Evolutionary conservation across 768 basidiomycete genomes (phyloP).

Genomic region (Mycena pura): DNA sequence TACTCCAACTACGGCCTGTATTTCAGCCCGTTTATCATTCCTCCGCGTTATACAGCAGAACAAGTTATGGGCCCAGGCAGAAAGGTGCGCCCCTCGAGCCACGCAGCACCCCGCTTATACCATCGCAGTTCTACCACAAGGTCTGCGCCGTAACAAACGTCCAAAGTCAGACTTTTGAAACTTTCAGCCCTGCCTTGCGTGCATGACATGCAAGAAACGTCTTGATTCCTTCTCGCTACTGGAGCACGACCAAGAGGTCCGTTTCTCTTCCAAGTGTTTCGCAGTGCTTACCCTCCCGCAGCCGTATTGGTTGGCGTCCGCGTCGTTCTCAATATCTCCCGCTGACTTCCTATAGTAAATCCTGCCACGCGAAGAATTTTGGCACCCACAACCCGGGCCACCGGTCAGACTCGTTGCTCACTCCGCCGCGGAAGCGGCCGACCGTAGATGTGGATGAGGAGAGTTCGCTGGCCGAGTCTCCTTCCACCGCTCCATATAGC

Average conservation of each 20-base stretch:
- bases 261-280: constrained; percentile 27
- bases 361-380: constrained; percentile 81
- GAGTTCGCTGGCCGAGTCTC: constrained; percentile 30
- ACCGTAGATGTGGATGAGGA: constrained; percentile 25
- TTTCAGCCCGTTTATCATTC: no score
- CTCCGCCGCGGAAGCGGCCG: constrained; percentile 40
- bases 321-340: not conserved
- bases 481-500: constrained; percentile 54
- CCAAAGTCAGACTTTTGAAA: not conserved
- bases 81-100: constrained; percentile 59
- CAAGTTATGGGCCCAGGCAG: constrained; percentile 92
- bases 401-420: constrained; percentile 52
- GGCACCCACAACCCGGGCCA: constrained; percentile 79
- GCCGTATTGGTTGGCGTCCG: constrained; percentile 58
- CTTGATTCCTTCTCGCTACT: constrained; percentile 79
- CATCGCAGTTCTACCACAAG: constrained; percentile 77
- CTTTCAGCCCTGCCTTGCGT: constrained; percentile 77
- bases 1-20: no score
- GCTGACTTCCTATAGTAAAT: constrained; percentile 60
- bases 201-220: constrained; percentile 76
- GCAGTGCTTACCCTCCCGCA: constrained; percentile 26
- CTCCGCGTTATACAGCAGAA: no score
- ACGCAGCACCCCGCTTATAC: not conserved
- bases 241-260: constrained; percentile 84
- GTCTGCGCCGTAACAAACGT: constrained; percentile 37